These are phyloP conservation scores for Suhomyces wounanorum DNA, from an alignment of 1,139 yeast genomes.

Conservation along the genomic window DNA sequence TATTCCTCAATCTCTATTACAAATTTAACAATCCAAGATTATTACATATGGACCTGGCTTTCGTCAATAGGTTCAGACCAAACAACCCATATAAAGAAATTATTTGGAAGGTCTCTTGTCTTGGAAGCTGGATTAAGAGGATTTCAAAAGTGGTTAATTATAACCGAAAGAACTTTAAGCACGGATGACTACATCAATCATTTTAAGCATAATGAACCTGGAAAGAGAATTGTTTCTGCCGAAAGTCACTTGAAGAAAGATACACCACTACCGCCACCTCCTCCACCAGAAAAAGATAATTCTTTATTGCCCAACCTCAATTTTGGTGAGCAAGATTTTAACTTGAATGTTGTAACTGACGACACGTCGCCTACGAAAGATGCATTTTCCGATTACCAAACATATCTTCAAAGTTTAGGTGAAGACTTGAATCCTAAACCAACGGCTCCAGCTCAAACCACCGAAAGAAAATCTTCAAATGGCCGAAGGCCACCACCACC, in stretches of 20 bases:
- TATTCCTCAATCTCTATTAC: slow-evolving; percentile 55
- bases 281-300: slow-evolving; percentile 30
- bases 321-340: slow-evolving; percentile 18
- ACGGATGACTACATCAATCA: slow-evolving; percentile 41
- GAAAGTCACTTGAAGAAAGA: slow-evolving; percentile 25
- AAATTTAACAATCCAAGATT: slow-evolving; percentile 78
- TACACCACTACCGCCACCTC: slow-evolving; percentile 31
- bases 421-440: slow-evolving; percentile 5
- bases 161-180: slow-evolving; percentile 65
- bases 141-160: slow-evolving; percentile 80
- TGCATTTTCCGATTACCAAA: slow-evolving; percentile 17
- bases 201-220: slow-evolving; percentile 20
- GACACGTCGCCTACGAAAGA: slow-evolving; percentile 6
- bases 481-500: slow-evolving; percentile 22
- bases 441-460: neutral
- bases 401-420: slow-evolving; percentile 15
- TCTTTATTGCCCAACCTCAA: slow-evolving; percentile 16
- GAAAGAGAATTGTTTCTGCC: slow-evolving; percentile 19
- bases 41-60: slow-evolving; percentile 90
- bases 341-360: slow-evolving; percentile 5
- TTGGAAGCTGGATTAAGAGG: slow-evolving; percentile 73
- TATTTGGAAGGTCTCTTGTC: slow-evolving; percentile 80
- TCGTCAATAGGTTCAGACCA: slow-evolving; percentile 77
- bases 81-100: slow-evolving; percentile 59
- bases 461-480: slow-evolving; percentile 6